Evolutionary conservation across 495 filamentous ascomycete genomes (phyloP).

Genomic region (Physcia stellaris): DNA sequence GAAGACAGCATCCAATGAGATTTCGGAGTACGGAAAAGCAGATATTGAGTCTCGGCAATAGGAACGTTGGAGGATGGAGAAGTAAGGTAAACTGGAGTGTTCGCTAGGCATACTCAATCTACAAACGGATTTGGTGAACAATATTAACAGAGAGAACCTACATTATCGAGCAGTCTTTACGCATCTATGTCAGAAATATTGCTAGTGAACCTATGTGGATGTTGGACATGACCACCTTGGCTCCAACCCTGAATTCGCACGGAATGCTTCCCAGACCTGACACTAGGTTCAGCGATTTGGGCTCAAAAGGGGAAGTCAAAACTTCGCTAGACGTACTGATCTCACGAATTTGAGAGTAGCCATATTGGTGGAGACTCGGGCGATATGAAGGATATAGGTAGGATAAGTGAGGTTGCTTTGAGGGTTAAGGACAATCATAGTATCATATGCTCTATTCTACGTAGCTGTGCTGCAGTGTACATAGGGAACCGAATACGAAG

Average conservation of each 20-base stretch:
- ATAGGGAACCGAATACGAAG: background rate
- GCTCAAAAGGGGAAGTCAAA: too few species aligned
- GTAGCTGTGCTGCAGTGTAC: background rate
- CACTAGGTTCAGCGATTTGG: background rate
- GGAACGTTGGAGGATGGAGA: background rate
- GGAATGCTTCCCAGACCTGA: conserved; percentile 72
- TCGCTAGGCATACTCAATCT: too few species aligned
- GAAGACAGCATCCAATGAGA: conserved; percentile 22
- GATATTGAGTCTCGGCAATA: background rate
- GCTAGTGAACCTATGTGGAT: background rate
- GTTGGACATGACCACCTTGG: conserved; percentile 58
- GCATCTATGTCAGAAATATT: background rate
- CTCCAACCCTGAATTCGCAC: conserved; percentile 71
- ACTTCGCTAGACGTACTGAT: conserved; percentile 30
- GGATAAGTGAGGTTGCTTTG: too few species aligned
- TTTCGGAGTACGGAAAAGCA: conserved; percentile 25
- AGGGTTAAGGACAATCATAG: too few species aligned
- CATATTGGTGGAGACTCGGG: too few species aligned
- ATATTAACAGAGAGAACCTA: too few species aligned
- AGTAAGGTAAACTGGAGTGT: background rate
- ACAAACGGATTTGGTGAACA: too few species aligned
- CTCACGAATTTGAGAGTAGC: conserved; percentile 47
- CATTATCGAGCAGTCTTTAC: conserved; percentile 30
- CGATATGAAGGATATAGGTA: too few species aligned
- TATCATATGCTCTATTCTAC: too few species aligned